Conservation (phyloP, 1,139 yeast genomes). For the Suhomyces taliae region DNA sequence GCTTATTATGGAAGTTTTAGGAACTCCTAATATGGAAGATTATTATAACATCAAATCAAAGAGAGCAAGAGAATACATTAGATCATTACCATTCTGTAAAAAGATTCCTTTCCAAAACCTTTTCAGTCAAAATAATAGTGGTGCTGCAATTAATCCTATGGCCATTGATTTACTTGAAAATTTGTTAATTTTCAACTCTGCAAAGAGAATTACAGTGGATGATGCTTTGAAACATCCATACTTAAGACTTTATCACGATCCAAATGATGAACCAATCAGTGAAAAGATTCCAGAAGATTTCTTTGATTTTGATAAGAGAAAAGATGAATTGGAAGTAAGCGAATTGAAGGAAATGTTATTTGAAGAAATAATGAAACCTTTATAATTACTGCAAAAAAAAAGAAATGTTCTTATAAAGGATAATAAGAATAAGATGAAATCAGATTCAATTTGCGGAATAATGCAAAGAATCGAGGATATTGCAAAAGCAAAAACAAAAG, state of each 20-base stretch:
- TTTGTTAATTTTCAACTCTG: slow-evolving; percentile 79
- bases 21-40: slow-evolving; percentile 86
- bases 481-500: too few relatives aligned
- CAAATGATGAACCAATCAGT: slow-evolving; percentile 79
- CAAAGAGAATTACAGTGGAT: slow-evolving; percentile 71
- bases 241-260: slow-evolving; percentile 74
- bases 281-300: slow-evolving; percentile 72
- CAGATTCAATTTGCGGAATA: too few relatives aligned
- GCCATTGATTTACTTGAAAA: slow-evolving; percentile 78
- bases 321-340: slow-evolving; percentile 65
- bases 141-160: slow-evolving; percentile 48
- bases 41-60: slow-evolving; percentile 75
- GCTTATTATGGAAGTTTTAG: slow-evolving; percentile 83
- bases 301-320: slow-evolving; percentile 77
- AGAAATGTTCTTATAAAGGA: neutral
- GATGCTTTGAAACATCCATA: slow-evolving; percentile 86
- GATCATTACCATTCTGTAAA: slow-evolving; percentile 66
- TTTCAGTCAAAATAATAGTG: slow-evolving; percentile 14
- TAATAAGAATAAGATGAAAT: too few relatives aligned
- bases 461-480: too few relatives aligned
- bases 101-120: slow-evolving; percentile 47
- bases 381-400: slow-evolving; percentile 9
- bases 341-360: slow-evolving; percentile 73
- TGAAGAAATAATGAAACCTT: slow-evolving; percentile 52
- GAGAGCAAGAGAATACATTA: slow-evolving; percentile 84